Evolutionary conservation across 2,329 filamentous ascomycete species (phyloP).

Genomic region (Ophiostoma ulmi): DNA sequence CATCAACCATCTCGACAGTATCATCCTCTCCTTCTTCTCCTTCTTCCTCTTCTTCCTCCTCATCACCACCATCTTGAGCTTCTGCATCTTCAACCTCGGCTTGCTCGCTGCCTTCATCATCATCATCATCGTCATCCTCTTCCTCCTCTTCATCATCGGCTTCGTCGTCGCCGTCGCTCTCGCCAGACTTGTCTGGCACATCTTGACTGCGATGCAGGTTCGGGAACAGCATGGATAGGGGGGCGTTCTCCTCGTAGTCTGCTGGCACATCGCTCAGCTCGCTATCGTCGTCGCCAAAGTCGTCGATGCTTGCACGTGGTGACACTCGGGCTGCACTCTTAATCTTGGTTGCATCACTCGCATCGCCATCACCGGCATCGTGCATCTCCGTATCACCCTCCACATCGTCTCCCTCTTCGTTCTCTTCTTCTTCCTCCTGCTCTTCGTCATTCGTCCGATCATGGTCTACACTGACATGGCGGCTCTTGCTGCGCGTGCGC

Average conservation of each 20-base stretch:
- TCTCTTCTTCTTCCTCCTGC: constrained; percentile 31
- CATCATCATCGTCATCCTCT: constrained; percentile 27
- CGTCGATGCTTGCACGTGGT: constrained; percentile 55
- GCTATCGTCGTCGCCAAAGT: constrained; percentile 64
- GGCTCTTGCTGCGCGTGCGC: constrained; percentile 28
- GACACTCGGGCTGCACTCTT: constrained; percentile 42
- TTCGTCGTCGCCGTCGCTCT: constrained; percentile 26
- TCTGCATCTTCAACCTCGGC: constrained; percentile 28
- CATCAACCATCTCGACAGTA: neutral
- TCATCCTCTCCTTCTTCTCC: neutral
- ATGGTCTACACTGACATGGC: constrained; percentile 26
- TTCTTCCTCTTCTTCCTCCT: constrained; percentile 28
- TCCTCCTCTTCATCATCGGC: constrained; percentile 32
- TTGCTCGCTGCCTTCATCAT: neutral
- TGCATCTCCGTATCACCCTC: constrained; percentile 22
- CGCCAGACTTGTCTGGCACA: constrained; percentile 23
- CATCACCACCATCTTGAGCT: neutral
- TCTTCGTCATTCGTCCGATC: constrained; percentile 27
- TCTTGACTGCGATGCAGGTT: constrained; percentile 42
- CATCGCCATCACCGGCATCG: constrained; percentile 9
- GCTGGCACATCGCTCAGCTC: constrained; percentile 61
- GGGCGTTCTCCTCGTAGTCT: constrained; percentile 54
- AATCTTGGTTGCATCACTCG: constrained; percentile 23
- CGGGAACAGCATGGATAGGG: constrained; percentile 49
- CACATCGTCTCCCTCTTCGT: constrained; percentile 35